Conservation (phyloP, 2,329 filamentous ascomycete genomes). For the Raffaelea ambrosiae region DNA sequence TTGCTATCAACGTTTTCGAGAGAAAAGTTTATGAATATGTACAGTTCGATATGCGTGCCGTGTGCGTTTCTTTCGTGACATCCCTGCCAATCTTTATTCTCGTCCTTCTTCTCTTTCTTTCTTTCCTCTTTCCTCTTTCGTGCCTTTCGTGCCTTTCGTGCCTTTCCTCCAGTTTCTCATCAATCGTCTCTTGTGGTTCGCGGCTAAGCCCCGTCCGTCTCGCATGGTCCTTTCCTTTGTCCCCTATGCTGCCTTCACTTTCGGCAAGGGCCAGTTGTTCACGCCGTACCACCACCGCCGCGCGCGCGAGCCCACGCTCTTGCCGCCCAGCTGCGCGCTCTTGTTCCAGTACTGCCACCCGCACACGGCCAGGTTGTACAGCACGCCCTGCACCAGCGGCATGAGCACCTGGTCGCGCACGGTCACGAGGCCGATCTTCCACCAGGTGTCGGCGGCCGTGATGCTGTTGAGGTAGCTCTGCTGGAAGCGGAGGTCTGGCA, state of each 20-base stretch:
- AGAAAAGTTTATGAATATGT: too few relatives aligned
- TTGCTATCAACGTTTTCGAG: too few relatives aligned
- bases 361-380: slow-evolving; percentile 78
- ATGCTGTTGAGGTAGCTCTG: slow-evolving; percentile 96
- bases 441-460: slow-evolving; percentile 67
- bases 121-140: not conserved
- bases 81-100: not conserved
- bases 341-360: slow-evolving; percentile 91
- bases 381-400: slow-evolving; percentile 75
- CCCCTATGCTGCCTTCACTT: slow-evolving; percentile 12
- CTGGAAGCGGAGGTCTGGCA: slow-evolving; percentile 91
- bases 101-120: not conserved
- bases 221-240: not conserved
- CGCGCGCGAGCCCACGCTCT: slow-evolving; percentile 64
- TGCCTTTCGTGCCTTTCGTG: too few relatives aligned
- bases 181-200: not conserved
- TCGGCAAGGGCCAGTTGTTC: slow-evolving; percentile 77
- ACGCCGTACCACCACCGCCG: slow-evolving; percentile 92
- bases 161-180: not conserved
- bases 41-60: too few relatives aligned
- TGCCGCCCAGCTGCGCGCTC: slow-evolving; percentile 67
- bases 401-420: slow-evolving; percentile 84
- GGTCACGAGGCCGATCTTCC: slow-evolving; percentile 76
- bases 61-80: too few relatives aligned
- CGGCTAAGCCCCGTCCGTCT: not conserved